Evolutionary conservation across 768 basidiomycete species (phyloP).

Genomic region (Termitomyces titanicus): DNA sequence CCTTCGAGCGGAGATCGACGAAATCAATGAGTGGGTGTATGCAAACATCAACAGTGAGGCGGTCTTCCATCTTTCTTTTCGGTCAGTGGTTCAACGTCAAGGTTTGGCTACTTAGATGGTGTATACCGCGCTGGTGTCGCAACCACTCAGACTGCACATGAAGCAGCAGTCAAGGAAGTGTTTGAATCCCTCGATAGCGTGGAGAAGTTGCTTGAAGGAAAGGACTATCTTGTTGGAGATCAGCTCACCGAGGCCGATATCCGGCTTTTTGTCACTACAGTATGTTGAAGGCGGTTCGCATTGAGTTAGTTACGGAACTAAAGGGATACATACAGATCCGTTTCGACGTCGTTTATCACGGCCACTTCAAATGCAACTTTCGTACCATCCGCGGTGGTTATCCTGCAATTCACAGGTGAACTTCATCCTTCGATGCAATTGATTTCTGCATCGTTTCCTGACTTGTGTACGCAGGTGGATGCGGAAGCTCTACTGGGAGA

Average conservation of each 20-base stretch:
- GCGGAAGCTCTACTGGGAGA: constrained; percentile 87
- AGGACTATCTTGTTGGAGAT: constrained; percentile 79
- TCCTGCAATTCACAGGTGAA: constrained; percentile 70
- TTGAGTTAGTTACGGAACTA: not conserved
- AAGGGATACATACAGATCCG: constrained; percentile 49
- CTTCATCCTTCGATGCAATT: constrained; percentile 2
- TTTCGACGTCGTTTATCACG: constrained; percentile 85
- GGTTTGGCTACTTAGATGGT: constrained; percentile 45
- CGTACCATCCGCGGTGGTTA: constrained; percentile 83
- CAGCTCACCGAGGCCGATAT: constrained; percentile 79
- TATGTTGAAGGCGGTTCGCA: constrained; percentile 32
- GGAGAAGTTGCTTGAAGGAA: constrained; percentile 74
- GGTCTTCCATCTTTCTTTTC: not conserved
- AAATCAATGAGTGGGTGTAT: constrained; percentile 82
- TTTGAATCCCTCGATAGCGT: constrained; percentile 77
- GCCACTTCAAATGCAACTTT: constrained; percentile 92
- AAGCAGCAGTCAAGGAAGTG: constrained; percentile 64
- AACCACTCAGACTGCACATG: constrained; percentile 72
- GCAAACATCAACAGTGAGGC: constrained; percentile 75
- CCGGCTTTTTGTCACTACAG: constrained; percentile 86
- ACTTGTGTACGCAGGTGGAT: constrained; percentile 51
- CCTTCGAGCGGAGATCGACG: constrained; percentile 74
- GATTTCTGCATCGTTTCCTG: not conserved
- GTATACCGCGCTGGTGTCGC: constrained; percentile 91
- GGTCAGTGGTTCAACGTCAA: not conserved